phyloP scores from a whole-genome alignment of 2,329 filamentous ascomycete genomes.

The Sarocladium oryzae region DNA sequence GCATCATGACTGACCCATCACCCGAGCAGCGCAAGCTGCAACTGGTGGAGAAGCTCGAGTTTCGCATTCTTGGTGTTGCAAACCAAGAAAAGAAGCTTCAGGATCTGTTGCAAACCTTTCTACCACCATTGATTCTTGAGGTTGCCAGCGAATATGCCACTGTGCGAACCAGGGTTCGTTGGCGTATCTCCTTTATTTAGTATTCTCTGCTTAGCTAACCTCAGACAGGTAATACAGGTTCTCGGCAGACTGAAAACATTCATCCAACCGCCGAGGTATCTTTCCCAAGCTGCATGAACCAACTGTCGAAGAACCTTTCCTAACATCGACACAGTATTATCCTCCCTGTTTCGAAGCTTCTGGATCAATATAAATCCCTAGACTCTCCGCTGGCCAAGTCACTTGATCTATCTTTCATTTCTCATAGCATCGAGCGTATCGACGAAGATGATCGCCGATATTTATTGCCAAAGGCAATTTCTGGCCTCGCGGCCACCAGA shows the following conservation, averaged over 20 bases:
- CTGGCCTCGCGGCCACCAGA: conserved; percentile 25
- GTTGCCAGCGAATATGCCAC: conserved; percentile 71
- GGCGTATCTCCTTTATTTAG: neutral
- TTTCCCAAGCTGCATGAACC: too few species aligned
- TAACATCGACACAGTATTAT: conserved; percentile 47
- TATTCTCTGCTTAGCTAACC: conserved; percentile 6
- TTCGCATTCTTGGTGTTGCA: conserved; percentile 70
- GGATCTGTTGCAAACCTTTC: conserved; percentile 67
- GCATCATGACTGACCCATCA: conserved; percentile 29
- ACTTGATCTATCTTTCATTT: conserved; percentile 83
- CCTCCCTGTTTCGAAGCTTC: conserved; percentile 73
- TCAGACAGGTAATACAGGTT: conserved; percentile 40
- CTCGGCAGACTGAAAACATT: conserved; percentile 48
- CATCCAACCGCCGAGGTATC: conserved; percentile 44
- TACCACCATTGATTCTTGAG: conserved; percentile 79
- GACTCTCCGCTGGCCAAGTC: conserved; percentile 71
- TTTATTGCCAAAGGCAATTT: conserved; percentile 53
- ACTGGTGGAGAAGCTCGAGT: conserved; percentile 78
- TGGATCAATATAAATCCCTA: conserved; percentile 82
- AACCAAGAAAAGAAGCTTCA: conserved; percentile 81
- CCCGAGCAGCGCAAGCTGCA: conserved; percentile 68
- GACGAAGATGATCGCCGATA: conserved; percentile 57
- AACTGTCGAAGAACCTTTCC: too few species aligned
- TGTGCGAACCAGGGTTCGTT: conserved; percentile 69
- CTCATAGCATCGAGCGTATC: conserved; percentile 61